Percentiles rank a stretch among this genome's conserved stretches.
Conservation (phyloP, 768 basidiomycete species). For the Favolaschia claudopus region DNA sequence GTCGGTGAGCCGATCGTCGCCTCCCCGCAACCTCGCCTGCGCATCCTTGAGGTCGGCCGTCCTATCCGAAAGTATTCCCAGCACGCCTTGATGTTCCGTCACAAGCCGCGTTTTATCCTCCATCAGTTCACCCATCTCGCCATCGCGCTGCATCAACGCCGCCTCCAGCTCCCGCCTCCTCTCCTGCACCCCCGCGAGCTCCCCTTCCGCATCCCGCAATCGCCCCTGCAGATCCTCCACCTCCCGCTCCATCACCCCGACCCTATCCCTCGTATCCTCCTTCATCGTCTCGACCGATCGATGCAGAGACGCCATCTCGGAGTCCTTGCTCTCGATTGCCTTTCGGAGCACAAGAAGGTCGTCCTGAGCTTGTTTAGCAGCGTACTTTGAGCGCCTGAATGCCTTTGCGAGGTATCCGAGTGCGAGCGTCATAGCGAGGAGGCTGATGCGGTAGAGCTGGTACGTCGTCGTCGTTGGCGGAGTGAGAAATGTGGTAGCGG, state of each 20-base stretch:
- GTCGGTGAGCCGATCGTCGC: conserved; percentile 18
- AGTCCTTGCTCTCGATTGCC: conserved; percentile 19
- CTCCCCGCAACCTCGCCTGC: background rate
- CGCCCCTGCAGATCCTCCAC: background rate
- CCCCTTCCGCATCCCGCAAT: conserved; percentile 5
- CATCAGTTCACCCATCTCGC: background rate
- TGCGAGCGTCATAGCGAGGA: conserved; percentile 18
- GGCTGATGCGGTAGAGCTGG: conserved; percentile 7
- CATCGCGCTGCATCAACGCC: conserved; percentile 1
- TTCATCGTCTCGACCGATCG: conserved; percentile 17
- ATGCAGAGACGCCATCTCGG: conserved; percentile 16
- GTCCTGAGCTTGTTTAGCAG: conserved; percentile 6
- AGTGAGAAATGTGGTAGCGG: background rate
- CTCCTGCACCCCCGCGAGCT: background rate
- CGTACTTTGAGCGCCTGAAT: conserved; percentile 11
- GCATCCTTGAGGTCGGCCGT: conserved; percentile 8
- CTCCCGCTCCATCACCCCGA: background rate
- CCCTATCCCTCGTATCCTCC: conserved; percentile 7
- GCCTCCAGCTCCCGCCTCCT: conserved; percentile 6
- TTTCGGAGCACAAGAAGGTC: conserved; percentile 25
- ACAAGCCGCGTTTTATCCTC: conserved; percentile 16
- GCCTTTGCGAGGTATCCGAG: conserved; percentile 12
- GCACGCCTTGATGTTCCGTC: background rate
- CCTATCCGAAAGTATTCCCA: background rate
- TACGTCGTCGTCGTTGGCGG: conserved; percentile 1